Evolutionary conservation across 2,329 filamentous ascomycete species (phyloP).

Genomic region (Aspergillus sp.): DNA sequence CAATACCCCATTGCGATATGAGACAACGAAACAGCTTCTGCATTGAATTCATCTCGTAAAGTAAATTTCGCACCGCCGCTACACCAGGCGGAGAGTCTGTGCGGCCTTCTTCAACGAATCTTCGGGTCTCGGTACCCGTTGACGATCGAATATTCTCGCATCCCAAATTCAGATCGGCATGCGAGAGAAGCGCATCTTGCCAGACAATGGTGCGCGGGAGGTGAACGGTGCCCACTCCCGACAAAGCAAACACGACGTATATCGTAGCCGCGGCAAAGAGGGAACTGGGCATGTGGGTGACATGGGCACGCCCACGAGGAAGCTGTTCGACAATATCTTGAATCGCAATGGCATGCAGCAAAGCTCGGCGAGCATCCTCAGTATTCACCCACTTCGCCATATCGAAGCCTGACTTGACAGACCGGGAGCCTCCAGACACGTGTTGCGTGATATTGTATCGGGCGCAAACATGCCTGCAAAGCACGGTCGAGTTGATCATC

Average conservation of each 20-base stretch:
- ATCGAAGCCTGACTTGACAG: slow-evolving; percentile 32
- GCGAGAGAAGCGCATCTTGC: slow-evolving; percentile 38
- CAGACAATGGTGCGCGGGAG: slow-evolving; percentile 43
- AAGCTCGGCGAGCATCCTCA: slow-evolving; percentile 39
- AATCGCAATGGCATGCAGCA: slow-evolving; percentile 46
- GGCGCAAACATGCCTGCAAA: slow-evolving; percentile 41
- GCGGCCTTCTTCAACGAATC: slow-evolving; percentile 35
- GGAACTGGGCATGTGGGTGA: slow-evolving; percentile 46
- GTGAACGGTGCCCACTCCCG: slow-evolving; percentile 36
- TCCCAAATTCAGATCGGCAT: slow-evolving; percentile 27
- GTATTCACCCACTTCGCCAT: slow-evolving; percentile 39
- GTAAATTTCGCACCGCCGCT: slow-evolving; percentile 37
- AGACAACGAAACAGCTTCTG: slow-evolving; percentile 48
- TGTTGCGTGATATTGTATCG: slow-evolving; percentile 41
- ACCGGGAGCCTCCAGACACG: slow-evolving; percentile 34
- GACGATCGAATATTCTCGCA: slow-evolving; percentile 22
- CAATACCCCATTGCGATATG: slow-evolving; percentile 47
- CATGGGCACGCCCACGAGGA: slow-evolving; percentile 45
- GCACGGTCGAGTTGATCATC: slow-evolving; percentile 40
- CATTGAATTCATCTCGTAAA: slow-evolving; percentile 50
- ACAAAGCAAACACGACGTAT: slow-evolving; percentile 42
- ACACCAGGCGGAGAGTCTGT: slow-evolving; percentile 19
- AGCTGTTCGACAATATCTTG: slow-evolving; percentile 48
- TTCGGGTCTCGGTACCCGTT: slow-evolving; percentile 36
- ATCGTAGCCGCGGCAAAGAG: slow-evolving; percentile 46